A percentile compares a stretch with the other conserved stretches of the same genome.
phyloP scores from a whole-genome alignment of 495 filamentous ascomycete species.

The Chaetomium fimeti region DNA sequence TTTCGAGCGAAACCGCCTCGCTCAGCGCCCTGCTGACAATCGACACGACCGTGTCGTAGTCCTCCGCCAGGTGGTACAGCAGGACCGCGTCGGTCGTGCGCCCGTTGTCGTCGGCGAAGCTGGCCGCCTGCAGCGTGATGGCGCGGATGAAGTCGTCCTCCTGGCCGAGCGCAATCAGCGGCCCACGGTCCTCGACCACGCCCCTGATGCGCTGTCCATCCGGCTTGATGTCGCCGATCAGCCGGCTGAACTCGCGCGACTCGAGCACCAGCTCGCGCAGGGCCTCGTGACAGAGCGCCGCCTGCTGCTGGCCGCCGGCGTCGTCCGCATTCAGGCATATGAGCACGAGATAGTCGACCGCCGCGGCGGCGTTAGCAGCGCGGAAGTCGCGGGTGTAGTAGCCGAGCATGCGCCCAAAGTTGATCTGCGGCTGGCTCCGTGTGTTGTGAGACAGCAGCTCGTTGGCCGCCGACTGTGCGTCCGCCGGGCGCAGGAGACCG shows the following conservation, averaged over 20 bases:
- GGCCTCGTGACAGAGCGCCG: constrained; percentile 83
- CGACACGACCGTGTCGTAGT: constrained; percentile 85
- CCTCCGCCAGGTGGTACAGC: constrained; percentile 88
- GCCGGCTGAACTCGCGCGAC: constrained; percentile 86
- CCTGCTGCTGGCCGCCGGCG: constrained; percentile 71
- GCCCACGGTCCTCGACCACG: constrained; percentile 82
- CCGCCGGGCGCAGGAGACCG: constrained; percentile 80
- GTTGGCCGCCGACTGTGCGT: constrained; percentile 64
- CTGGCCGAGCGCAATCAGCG: constrained; percentile 74
- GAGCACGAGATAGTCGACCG: constrained; percentile 88
- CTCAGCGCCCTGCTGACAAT: constrained; percentile 90
- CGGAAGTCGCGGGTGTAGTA: constrained; percentile 96
- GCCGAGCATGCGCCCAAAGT: constrained; percentile 88
- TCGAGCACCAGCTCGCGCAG: constrained; percentile 94
- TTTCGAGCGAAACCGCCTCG: constrained; percentile 76
- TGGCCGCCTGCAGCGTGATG: constrained; percentile 86
- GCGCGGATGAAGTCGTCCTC: constrained; percentile 79
- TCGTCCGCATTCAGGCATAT: constrained; percentile 93
- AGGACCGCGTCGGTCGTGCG: constrained; percentile 89
- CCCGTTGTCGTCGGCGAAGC: constrained; percentile 89
- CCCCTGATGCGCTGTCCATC: constrained; percentile 82
- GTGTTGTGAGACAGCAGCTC: constrained; percentile 69
- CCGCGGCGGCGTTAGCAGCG: constrained; percentile 76
- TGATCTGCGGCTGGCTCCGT: constrained; percentile 81
- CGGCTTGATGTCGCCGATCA: constrained; percentile 84